Percentiles rank a stretch among this genome's conserved stretches.
phyloP scores from a whole-genome alignment of 306 rosid species.

The Chamaecrista fasciculata region DNA sequence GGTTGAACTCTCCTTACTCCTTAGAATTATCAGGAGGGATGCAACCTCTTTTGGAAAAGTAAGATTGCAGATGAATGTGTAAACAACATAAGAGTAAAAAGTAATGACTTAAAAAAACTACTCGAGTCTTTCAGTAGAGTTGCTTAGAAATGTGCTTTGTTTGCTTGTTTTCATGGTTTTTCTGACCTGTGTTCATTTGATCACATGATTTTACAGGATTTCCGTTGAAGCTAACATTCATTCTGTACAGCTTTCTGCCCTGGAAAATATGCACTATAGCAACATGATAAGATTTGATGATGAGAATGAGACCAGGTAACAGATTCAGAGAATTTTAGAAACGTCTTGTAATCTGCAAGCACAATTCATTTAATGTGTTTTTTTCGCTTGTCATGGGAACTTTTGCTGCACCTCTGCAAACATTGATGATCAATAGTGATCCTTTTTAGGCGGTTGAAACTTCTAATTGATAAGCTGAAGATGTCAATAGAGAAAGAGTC shows the following conservation, averaged over 20 bases:
- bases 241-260: constrained; percentile 66
- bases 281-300: constrained; percentile 82
- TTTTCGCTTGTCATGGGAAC: constrained; percentile 13
- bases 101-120: neutral
- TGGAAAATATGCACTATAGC: constrained; percentile 92
- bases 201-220: constrained; percentile 51
- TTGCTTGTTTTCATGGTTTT: constrained; percentile 33
- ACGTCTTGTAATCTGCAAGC: constrained; percentile 22
- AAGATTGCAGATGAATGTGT: constrained; percentile 21
- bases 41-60: neutral
- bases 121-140: neutral
- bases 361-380: constrained; percentile 16
- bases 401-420: constrained; percentile 18
- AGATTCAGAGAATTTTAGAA: constrained; percentile 20
- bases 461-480: constrained; percentile 59
- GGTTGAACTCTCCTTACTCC: no score
- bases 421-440: constrained; percentile 23
- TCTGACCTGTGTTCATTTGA: constrained; percentile 25
- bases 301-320: constrained; percentile 78
- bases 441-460: constrained; percentile 66
- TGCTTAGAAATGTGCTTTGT: constrained; percentile 9
- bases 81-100: constrained; percentile 8
- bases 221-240: constrained; percentile 71
- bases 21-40: neutral
- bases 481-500: constrained; percentile 33